Base-by-base conservation (phyloP, 2,329 filamentous ascomycete species). In the Lachnellula hyalina region DNA sequence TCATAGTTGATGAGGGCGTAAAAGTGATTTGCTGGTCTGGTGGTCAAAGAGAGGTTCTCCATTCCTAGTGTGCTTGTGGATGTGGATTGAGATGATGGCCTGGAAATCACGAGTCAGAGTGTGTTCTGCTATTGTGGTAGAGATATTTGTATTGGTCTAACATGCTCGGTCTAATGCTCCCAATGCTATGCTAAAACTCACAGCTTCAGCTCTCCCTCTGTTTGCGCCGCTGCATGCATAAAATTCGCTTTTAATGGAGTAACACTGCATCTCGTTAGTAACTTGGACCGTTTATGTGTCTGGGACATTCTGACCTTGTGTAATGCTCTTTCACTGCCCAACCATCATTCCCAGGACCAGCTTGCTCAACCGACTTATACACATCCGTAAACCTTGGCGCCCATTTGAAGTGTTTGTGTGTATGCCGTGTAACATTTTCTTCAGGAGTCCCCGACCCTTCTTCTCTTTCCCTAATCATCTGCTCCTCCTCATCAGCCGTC, bases 391-490 rank as follows among this genome's bases (percentile, higher is more conserved):
- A 94, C 60, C 83, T 83, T 2, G 93, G 94, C 47, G 89, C 84
- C 94, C 94, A 97, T 73, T 93, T 95, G 77, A 96, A 97, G 72
- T 95, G 89, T 70, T 89, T 90, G 71, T 96, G 90, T 53, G 77
- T 80, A 69, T 90, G 85, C 50, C 74, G 70, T 11, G 56, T 59
- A 15, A 67, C 62, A 42, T 63, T 66, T 40, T 64, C 61, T 61
- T 68, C 68, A 46, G 67, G 62, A 46, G 72, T 73, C 49, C 49
- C 57, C 25, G 47, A 58, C 35, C 64, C 46, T 21, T 78, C 77
- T 53, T 85, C 81, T 19, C 80, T 81, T 68, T 87, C 82, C 47
- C 91, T 81, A 59, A 96, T 86, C 61, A 79, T 78, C 63, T 84
- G 79, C 73, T 96, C 92, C 62, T 89, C 85, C 61, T 86, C 80